Evolutionary conservation across 805 yeast species (phyloP).

Genomic region (Isabelozyma gotoi): DNA sequence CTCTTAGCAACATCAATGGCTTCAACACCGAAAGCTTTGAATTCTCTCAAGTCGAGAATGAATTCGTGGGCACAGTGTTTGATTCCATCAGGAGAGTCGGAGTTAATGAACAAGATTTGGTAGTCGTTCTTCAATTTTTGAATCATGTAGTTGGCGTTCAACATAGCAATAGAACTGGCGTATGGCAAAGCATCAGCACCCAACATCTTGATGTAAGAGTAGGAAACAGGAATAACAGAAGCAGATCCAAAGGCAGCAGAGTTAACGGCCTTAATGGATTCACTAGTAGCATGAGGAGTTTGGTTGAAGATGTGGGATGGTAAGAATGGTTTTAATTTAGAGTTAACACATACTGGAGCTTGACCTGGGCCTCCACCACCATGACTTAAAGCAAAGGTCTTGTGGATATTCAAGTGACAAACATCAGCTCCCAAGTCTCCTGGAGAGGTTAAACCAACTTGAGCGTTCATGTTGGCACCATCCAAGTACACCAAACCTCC

Average conservation of each 20-base stretch:
- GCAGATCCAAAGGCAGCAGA: slow-evolving; percentile 98
- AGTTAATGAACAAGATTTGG: slow-evolving; percentile 71
- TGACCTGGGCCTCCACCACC: slow-evolving; percentile 99
- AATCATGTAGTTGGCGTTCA: slow-evolving; percentile 97
- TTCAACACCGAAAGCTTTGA: slow-evolving; percentile 78
- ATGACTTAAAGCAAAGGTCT: slow-evolving; percentile 96
- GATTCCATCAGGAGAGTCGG: slow-evolving; percentile 42
- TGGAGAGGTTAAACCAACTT: slow-evolving; percentile 95
- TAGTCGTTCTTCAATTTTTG: slow-evolving; percentile 67
- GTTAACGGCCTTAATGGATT: slow-evolving; percentile 71
- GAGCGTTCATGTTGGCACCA: slow-evolving; percentile 99
- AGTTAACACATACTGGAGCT: slow-evolving; percentile 93
- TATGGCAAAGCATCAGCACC: slow-evolving; percentile 82
- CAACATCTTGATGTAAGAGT: slow-evolving; percentile 92
- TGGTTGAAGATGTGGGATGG: slow-evolving; percentile 71
- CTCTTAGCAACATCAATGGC: slow-evolving; percentile 97
- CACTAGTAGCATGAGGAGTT: slow-evolving; percentile 48
- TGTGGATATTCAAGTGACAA: slow-evolving; percentile 94
- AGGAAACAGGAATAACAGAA: slow-evolving; percentile 86
- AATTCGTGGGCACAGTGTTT: slow-evolving; percentile 96
- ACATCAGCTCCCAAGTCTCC: slow-evolving; percentile 98
- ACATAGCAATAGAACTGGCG: slow-evolving; percentile 86
- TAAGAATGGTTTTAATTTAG: slow-evolving; percentile 75
- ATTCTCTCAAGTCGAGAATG: slow-evolving; percentile 85
- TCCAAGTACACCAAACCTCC: slow-evolving; percentile 98